Evolutionary conservation across 1,284 basidiomycete genomes (phyloP).

Genomic region (Leucoagaricus sp.): DNA sequence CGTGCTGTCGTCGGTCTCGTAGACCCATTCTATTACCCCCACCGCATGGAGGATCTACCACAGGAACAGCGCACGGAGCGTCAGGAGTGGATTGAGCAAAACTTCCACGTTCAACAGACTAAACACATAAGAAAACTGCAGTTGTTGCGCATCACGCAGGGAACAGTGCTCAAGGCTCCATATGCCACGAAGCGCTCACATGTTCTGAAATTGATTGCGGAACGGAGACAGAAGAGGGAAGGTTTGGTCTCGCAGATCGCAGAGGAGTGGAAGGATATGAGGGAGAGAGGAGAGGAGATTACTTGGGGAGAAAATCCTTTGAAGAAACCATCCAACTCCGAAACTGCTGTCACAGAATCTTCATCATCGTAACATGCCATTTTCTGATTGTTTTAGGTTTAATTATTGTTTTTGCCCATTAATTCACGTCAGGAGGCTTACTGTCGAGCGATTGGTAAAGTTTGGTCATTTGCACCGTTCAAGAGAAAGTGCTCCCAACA

Average conservation of each 20-base stretch:
- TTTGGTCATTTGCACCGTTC: no score
- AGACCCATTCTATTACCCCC: constrained; percentile 91
- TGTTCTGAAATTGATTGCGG: constrained; percentile 49
- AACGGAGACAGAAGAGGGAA: constrained; percentile 61
- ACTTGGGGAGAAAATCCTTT: constrained; percentile 14
- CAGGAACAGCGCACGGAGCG: constrained; percentile 51
- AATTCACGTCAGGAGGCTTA: no score
- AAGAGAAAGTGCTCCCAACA: no score
- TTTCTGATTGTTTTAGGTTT: background rate
- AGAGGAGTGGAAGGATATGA: constrained; percentile 43
- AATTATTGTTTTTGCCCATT: no score
- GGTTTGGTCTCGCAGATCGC: constrained; percentile 46
- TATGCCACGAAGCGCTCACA: constrained; percentile 43
- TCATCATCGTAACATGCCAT: no score
- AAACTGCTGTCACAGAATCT: constrained; percentile 4
- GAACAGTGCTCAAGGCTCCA: constrained; percentile 42
- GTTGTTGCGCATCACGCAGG: constrained; percentile 47
- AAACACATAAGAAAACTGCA: constrained; percentile 44
- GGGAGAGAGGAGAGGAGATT: constrained; percentile 35
- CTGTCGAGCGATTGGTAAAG: no score
- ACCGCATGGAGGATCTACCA: constrained; percentile 75
- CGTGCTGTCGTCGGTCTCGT: constrained; percentile 86
- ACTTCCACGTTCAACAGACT: constrained; percentile 51
- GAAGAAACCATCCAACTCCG: background rate
- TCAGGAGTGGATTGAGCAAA: constrained; percentile 59